Evolutionary conservation across 75 land plant genomes (phyloP).

Genomic region (Pinus tabuliformis): DNA sequence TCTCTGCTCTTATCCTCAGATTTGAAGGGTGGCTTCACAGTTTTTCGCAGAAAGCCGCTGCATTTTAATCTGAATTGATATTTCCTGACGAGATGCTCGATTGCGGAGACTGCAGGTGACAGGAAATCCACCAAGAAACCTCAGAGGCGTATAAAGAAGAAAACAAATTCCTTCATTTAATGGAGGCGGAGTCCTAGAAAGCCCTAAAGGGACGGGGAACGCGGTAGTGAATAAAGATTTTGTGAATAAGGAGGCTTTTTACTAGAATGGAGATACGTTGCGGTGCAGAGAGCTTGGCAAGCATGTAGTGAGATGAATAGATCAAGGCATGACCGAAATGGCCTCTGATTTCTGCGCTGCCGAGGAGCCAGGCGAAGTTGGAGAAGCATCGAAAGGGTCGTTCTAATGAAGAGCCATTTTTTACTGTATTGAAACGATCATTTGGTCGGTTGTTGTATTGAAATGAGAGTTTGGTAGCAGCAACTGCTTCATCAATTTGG

Average conservation of each 20-base stretch:
- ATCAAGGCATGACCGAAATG: no score
- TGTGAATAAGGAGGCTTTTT: neutral
- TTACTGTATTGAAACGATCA: no score
- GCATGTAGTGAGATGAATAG: no score
- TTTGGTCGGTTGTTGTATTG: no score
- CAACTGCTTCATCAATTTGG: no score
- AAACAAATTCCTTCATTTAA: neutral
- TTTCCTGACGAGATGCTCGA: neutral
- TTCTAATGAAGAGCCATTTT: no score
- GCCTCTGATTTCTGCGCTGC: no score
- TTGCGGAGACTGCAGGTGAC: neutral
- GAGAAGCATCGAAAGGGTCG: no score
- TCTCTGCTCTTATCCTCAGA: neutral
- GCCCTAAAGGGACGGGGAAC: neutral
- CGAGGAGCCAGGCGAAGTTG: no score
- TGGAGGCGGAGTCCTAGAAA: neutral
- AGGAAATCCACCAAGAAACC: neutral
- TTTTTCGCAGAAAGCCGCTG: neutral
- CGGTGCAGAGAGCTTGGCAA: constrained; percentile 24
- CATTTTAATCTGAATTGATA: neutral
- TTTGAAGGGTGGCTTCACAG: neutral
- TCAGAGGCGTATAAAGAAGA: neutral
- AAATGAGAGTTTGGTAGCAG: no score
- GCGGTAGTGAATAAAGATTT: neutral
- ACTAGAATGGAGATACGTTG: constrained; percentile 68